These are phyloP conservation scores for Delitschia confertaspora DNA, from an alignment of 495 filamentous ascomycete genomes.

Conservation along the genomic window DNA sequence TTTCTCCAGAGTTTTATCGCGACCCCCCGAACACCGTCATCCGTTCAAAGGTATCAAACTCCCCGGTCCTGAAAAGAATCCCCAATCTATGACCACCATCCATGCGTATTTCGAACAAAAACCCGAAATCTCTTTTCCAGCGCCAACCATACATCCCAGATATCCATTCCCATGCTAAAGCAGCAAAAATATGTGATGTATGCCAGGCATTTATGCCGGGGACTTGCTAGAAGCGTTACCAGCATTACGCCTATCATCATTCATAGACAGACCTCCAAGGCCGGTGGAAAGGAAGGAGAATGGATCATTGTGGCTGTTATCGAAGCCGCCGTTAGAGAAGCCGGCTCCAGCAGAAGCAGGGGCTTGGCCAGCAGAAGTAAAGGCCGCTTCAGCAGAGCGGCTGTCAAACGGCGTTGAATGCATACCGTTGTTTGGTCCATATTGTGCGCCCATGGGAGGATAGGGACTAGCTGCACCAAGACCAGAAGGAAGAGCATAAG, in stretches of 20 bases:
- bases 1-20: constrained; percentile 18
- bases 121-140: constrained; percentile 18
- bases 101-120: constrained; percentile 16
- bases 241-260: constrained; percentile 61
- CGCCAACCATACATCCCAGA: constrained; percentile 12
- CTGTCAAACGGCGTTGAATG: constrained; percentile 77
- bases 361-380: constrained; percentile 17
- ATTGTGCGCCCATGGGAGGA: constrained; percentile 65
- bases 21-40: constrained; percentile 14
- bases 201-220: constrained; percentile 43
- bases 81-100: constrained; percentile 20
- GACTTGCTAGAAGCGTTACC: constrained; percentile 61
- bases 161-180: constrained; percentile 18
- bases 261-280: constrained; percentile 70
- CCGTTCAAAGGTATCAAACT: constrained; percentile 16
- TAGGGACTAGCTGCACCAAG: constrained; percentile 75
- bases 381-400: constrained; percentile 66
- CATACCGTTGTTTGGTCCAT: constrained; percentile 35
- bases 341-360: constrained; percentile 12
- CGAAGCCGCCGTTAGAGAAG: constrained; percentile 7
- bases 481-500: constrained; percentile 83
- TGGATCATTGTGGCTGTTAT: constrained; percentile 58
- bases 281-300: constrained; percentile 84
- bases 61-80: constrained; percentile 7
- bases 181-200: constrained; percentile 8